Evolutionary conservation across 2,329 filamentous ascomycete genomes (phyloP).

Genomic region (Acrodontium crateriforme): DNA sequence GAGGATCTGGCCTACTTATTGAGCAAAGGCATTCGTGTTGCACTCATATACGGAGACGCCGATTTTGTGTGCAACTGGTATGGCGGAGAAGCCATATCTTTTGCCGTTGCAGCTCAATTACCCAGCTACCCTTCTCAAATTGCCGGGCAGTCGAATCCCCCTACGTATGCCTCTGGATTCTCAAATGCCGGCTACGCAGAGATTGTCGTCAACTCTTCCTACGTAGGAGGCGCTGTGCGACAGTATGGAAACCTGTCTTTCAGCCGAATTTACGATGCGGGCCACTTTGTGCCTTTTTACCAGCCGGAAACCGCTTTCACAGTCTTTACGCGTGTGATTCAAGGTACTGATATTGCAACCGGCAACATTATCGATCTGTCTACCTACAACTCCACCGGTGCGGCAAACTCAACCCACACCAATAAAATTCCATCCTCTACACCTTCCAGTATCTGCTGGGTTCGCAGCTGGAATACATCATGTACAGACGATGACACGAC

Average conservation of each 20-base stretch:
- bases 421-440: constrained; percentile 34
- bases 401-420: constrained; percentile 42
- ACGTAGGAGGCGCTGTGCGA: constrained; percentile 58
- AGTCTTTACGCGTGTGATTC: constrained; percentile 39
- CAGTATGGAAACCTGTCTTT: constrained; percentile 57
- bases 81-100: constrained; percentile 61
- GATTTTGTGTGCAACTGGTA: constrained; percentile 45
- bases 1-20: constrained; percentile 30
- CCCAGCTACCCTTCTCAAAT: constrained; percentile 6
- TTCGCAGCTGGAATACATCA: constrained; percentile 38
- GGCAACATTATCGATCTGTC: constrained; percentile 27
- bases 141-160: constrained; percentile 6
- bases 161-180: constrained; percentile 41
- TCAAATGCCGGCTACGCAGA: constrained; percentile 55
- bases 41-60: constrained; percentile 44
- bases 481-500: constrained; percentile 40
- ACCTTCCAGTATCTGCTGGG: constrained; percentile 44
- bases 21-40: constrained; percentile 39
- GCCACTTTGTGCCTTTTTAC: constrained; percentile 39
- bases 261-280: constrained; percentile 38
- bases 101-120: constrained; percentile 34
- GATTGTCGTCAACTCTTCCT: constrained; percentile 53
- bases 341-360: constrained; percentile 35
- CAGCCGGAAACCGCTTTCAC: constrained; percentile 40
- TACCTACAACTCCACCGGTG: constrained; percentile 44